Base-by-base conservation (phyloP, 805 yeast species). In the Scheffersomyces coipomensis region DNA sequence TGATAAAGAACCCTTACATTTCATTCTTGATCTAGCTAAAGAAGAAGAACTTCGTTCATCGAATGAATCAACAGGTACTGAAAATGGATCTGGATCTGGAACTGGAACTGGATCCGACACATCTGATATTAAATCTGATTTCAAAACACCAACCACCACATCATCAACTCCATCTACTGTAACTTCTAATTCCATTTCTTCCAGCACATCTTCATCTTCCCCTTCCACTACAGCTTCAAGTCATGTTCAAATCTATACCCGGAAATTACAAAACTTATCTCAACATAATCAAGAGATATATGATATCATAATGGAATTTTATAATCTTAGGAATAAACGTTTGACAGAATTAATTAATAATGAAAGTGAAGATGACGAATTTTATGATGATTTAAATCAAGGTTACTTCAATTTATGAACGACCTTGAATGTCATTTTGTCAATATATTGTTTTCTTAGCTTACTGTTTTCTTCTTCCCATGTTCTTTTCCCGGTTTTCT, bases 361-460 rank as follows among this genome's bases (percentile, higher is more conserved):
- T 24, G 13, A 7, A 9, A 24, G 19, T n/a, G 38, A 29, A 4
- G 24, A 15, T 11, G n/a, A 29, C 12, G 27, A 31, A 16, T 43
- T 39, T 19, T 34, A 43, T 19, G 40, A 43, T 34, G 46, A 43
- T 34, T 34, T 43, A 21, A 38, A 34, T 32, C 37, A 36, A 24
- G 27, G 17, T 18, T 36, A 34, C 12, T 42, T 33, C 21, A 19
- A n/a, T n/a, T n/a, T n/a, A n/a, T n/a, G n/a, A n/a, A n/a, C n/a
- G n/a, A n/a, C n/a, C n/a, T n/a, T n/a, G n/a, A n/a, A n/a, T n/a
- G n/a, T n/a, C n/a, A n/a, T n/a, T n/a, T n/a, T n/a, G n/a, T n/a
- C n/a, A n/a, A n/a, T n/a, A n/a, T n/a, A n/a, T n/a, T n/a, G n/a
- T n/a, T n/a, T n/a, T n/a, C n/a, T n/a, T n/a, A n/a, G n/a, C n/a